Percentiles rank a stretch among this genome's conserved stretches.
Evolutionary conservation across 306 rosid species (phyloP).

Genomic region (Quercus mongolica): DNA sequence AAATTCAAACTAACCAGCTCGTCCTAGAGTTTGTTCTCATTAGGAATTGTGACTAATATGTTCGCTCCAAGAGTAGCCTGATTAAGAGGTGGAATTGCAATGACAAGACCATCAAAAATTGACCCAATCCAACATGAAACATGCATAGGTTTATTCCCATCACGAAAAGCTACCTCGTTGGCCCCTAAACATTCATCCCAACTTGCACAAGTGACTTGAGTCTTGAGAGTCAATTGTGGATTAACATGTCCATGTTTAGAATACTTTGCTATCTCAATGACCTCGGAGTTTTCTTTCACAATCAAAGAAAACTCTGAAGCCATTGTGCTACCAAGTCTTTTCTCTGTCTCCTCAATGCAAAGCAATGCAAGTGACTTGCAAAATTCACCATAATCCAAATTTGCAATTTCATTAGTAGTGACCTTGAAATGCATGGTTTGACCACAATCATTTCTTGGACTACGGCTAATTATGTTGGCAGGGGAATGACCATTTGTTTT

Average conservation of each 20-base stretch:
- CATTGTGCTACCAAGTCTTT: slow-evolving; percentile 19
- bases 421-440: slow-evolving; percentile 35
- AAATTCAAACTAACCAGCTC: too few relatives aligned
- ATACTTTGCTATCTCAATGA: slow-evolving; percentile 24
- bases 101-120: too few relatives aligned
- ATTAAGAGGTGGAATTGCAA: too few relatives aligned
- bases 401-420: neutral
- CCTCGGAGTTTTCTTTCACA: slow-evolving; percentile 20
- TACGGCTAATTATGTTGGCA: slow-evolving; percentile 12
- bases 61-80: too few relatives aligned
- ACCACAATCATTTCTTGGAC: slow-evolving; percentile 19
- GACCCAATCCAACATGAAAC: too few relatives aligned
- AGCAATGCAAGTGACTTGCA: slow-evolving; percentile 29
- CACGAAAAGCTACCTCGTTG: too few relatives aligned
- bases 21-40: too few relatives aligned
- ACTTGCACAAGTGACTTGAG: neutral
- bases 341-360: slow-evolving; percentile 43
- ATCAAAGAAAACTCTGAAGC: slow-evolving; percentile 19
- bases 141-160: neutral
- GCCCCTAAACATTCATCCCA: too few relatives aligned
- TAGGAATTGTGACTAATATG: too few relatives aligned
- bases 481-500: slow-evolving; percentile 7
- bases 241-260: neutral
- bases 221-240: neutral
- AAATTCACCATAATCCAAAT: neutral